These are phyloP conservation scores for Aaosphaeria pasadenensis DNA, from an alignment of 2,329 filamentous ascomycete species.

Conservation along the genomic window DNA sequence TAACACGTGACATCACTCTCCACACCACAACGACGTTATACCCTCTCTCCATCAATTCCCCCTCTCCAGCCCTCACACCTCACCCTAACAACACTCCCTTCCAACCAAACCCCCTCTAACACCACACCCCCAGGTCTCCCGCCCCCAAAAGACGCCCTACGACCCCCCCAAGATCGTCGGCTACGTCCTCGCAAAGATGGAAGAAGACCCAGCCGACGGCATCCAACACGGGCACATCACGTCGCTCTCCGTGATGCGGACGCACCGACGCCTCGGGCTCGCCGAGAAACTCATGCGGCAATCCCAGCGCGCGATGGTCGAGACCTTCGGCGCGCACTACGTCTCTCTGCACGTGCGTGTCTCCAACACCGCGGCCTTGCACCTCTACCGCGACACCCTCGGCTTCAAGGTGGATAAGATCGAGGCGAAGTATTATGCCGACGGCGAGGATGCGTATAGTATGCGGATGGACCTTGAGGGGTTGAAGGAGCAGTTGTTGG, in stretches of 20 bases:
- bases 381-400: constrained; percentile 88
- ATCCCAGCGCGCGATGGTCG: constrained; percentile 91
- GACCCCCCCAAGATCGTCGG: constrained; percentile 97
- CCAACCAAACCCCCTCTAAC: background rate
- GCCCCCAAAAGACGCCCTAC: constrained; percentile 72
- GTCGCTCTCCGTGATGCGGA: constrained; percentile 91
- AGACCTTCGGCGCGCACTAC: constrained; percentile 87
- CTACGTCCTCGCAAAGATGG: constrained; percentile 99
- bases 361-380: constrained; percentile 86
- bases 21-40: background rate
- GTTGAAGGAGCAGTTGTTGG: constrained; percentile 54
- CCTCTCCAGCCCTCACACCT: background rate
- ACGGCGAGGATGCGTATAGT: constrained; percentile 91
- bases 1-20: background rate
- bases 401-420: constrained; percentile 85
- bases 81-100: too few species aligned
- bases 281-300: constrained; percentile 98
- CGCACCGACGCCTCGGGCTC: constrained; percentile 84
- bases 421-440: constrained; percentile 90
- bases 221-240: constrained; percentile 96
- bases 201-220: constrained; percentile 91
- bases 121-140: constrained; percentile 58
- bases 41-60: background rate
- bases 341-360: constrained; percentile 95
- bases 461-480: constrained; percentile 82